Percentiles rank a stretch among this genome's conserved stretches.
These are phyloP conservation scores for Lathyrus oleraceus DNA, from an alignment of 306 rosid genomes.

Conservation along the genomic window DNA sequence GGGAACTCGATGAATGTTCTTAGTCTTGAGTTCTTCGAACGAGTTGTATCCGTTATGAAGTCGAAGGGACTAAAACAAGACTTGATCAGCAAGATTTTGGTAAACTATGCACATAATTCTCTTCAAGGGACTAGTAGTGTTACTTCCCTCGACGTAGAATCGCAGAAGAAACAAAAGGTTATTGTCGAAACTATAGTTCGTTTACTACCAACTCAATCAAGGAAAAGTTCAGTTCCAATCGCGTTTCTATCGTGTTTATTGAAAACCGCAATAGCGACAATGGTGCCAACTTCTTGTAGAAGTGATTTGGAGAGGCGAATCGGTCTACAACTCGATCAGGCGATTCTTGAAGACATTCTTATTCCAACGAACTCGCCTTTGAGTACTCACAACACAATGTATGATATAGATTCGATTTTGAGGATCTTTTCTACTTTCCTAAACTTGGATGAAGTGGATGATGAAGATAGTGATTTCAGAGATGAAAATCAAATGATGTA, in stretches of 20 bases:
- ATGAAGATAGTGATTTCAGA: slow-evolving; percentile 64
- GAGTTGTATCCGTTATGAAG: slow-evolving; percentile 78
- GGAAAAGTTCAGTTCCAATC: slow-evolving; percentile 90
- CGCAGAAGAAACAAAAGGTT: slow-evolving; percentile 82
- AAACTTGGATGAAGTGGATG: slow-evolving; percentile 90
- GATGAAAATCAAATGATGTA: slow-evolving; percentile 84
- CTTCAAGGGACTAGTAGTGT: slow-evolving; percentile 65
- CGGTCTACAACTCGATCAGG: slow-evolving; percentile 93
- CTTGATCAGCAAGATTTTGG: slow-evolving; percentile 84
- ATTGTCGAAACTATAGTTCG: slow-evolving; percentile 79
- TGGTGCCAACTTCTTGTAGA: slow-evolving; percentile 67
- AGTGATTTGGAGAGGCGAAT: slow-evolving; percentile 88
- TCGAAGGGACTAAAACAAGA: slow-evolving; percentile 95
- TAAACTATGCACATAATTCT: slow-evolving; percentile 80
- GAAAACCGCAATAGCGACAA: slow-evolving; percentile 79
- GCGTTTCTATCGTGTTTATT: slow-evolving; percentile 92
- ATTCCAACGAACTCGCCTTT: slow-evolving; percentile 74
- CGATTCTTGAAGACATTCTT: slow-evolving; percentile 91
- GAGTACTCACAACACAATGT: slow-evolving; percentile 58
- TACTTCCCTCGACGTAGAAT: slow-evolving; percentile 60
- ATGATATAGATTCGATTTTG: slow-evolving; percentile 79
- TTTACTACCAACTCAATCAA: slow-evolving; percentile 85
- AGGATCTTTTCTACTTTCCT: slow-evolving; percentile 86
- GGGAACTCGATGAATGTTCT: slow-evolving; percentile 72
- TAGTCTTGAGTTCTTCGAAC: slow-evolving; percentile 71